Conservation (phyloP, 169 alveolate species). For the Plasmodium malariae region DNA sequence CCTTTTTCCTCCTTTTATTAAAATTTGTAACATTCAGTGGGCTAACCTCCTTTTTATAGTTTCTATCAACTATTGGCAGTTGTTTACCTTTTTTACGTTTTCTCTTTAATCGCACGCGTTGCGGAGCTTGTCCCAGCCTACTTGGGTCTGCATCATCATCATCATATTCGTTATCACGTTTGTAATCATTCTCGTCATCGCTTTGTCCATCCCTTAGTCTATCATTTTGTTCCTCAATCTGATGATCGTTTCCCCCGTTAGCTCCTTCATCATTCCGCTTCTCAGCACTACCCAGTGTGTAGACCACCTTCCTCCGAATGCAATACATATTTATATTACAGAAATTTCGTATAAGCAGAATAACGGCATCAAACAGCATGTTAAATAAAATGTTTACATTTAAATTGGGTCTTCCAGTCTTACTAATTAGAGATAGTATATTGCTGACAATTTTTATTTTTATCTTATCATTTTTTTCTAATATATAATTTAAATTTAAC, state of each 20-base stretch:
- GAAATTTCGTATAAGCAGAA: slow-evolving; percentile 19
- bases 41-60: not conserved
- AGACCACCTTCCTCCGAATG: not conserved
- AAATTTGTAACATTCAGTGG: not conserved
- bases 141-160: not conserved
- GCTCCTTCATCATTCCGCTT: not conserved
- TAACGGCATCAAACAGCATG: slow-evolving; percentile 9
- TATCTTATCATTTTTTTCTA: slow-evolving; percentile 26
- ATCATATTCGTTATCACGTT: not conserved
- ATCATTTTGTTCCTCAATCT: not conserved
- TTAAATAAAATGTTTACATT: slow-evolving; percentile 42
- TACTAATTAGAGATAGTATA: slow-evolving; percentile 28
- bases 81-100: not conserved
- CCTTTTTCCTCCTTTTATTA: slow-evolving; percentile 16
- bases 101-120: too few relatives aligned
- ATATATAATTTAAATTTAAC: slow-evolving; percentile 33
- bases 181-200: not conserved
- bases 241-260: not conserved
- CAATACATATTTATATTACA: slow-evolving; percentile 14
- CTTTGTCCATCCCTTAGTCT: not conserved
- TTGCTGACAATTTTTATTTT: slow-evolving; percentile 31
- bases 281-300: not conserved
- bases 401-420: slow-evolving; percentile 3
- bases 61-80: not conserved
- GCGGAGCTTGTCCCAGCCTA: too few relatives aligned